Evolutionary conservation across 805 yeast species (phyloP).

Genomic region (Teunomyces kruisii): DNA sequence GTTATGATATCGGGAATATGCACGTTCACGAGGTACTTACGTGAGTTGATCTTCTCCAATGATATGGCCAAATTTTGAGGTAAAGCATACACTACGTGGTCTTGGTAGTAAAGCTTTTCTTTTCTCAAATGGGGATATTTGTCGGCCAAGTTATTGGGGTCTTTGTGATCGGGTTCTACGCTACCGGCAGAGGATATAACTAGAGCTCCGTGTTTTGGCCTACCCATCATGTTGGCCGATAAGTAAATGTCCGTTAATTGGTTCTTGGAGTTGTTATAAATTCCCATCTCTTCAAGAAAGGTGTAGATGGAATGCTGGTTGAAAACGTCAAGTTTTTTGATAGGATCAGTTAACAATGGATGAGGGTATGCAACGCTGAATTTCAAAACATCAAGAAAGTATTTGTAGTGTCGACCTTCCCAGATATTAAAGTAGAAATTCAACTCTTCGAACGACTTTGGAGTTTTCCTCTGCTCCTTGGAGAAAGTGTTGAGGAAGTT

Average conservation of each 20-base stretch:
- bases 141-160: constrained; percentile 15
- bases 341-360: constrained; percentile 11
- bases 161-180: constrained; percentile 2
- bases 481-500: constrained; percentile 16
- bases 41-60: constrained; percentile 32
- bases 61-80: constrained; percentile 34
- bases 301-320: constrained; percentile 6
- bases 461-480: constrained; percentile 9
- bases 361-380: constrained; percentile 35
- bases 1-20: constrained; percentile 46
- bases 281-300: constrained; percentile 18
- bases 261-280: constrained; percentile 22
- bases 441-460: constrained; percentile 24
- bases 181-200: constrained; percentile 16
- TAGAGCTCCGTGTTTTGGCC: constrained; percentile 12
- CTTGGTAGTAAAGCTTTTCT: constrained; percentile 19
- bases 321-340: constrained; percentile 9
- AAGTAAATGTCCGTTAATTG: constrained; percentile 26
- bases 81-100: constrained; percentile 33
- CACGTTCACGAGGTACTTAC: constrained; percentile 34
- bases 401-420: constrained; percentile 27
- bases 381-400: constrained; percentile 28
- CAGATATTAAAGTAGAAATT: constrained; percentile 27
- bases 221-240: constrained; percentile 28
- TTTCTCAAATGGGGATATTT: constrained; percentile 32